Percentiles rank a stretch among this genome's conserved stretches.
Conservation (phyloP, 2,329 filamentous ascomycete genomes). For the Fusarium sp. region DNA sequence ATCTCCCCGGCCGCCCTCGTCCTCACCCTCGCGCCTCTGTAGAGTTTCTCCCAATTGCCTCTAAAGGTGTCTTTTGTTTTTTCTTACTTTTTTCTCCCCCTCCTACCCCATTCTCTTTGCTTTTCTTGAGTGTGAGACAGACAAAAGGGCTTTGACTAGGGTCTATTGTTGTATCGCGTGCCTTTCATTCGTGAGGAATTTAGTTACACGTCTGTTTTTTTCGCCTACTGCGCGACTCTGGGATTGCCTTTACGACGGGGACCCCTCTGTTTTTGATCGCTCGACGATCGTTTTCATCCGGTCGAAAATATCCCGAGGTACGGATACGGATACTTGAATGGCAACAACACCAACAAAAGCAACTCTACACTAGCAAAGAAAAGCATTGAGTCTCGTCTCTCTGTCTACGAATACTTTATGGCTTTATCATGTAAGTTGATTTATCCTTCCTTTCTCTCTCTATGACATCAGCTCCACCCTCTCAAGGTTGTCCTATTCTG, state of each 20-base stretch:
- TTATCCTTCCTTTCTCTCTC: constrained; percentile 16
- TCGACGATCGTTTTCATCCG: constrained; percentile 22
- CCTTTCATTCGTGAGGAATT: constrained; percentile 8
- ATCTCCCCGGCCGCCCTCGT: constrained; percentile 29
- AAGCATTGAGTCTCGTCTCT: neutral
- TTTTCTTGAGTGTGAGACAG: constrained; percentile 31
- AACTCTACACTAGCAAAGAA: constrained; percentile 1
- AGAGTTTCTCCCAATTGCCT: constrained; percentile 29
- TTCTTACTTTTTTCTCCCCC: constrained; percentile 9
- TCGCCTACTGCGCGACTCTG: constrained; percentile 11
- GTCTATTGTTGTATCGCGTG: constrained; percentile 24
- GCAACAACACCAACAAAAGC: constrained; percentile 18
- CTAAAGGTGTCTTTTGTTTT: constrained; percentile 1
- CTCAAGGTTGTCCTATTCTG: constrained; percentile 5
- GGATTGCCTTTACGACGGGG: constrained; percentile 6
- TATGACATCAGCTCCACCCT: constrained; percentile 38
- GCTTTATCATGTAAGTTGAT: constrained; percentile 38
- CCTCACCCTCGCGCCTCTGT: neutral
- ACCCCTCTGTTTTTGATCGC: constrained; percentile 20
- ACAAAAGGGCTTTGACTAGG: constrained; percentile 29
- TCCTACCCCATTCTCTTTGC: constrained; percentile 1
- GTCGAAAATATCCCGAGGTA: constrained; percentile 3
- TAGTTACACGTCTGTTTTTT: constrained; percentile 24
- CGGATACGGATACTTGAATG: constrained; percentile 3
- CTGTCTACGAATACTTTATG: constrained; percentile 29